These are phyloP conservation scores for Septoria linicola DNA, from an alignment of 2,329 filamentous ascomycete genomes.

Conservation along the genomic window DNA sequence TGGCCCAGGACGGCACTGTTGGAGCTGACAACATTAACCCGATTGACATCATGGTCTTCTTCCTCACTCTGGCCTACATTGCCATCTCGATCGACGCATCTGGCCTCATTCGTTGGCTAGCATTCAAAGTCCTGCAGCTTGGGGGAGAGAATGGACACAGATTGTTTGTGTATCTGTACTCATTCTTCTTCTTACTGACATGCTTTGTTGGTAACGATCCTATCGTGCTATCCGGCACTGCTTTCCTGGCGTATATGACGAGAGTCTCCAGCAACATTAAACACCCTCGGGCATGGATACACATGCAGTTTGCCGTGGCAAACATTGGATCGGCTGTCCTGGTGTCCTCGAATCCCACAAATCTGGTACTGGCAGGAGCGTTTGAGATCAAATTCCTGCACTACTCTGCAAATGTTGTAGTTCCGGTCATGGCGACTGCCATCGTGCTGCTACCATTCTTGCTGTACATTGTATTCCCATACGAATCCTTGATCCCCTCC, in stretches of 20 bases:
- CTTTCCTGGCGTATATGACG: conserved; percentile 76
- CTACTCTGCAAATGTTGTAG: conserved; percentile 76
- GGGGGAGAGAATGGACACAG: conserved; percentile 66
- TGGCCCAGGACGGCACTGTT: conserved; percentile 63
- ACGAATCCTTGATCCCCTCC: conserved; percentile 62
- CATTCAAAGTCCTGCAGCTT: conserved; percentile 67
- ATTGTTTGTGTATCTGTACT: conserved; percentile 71
- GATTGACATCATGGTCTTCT: conserved; percentile 73
- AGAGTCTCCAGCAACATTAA: conserved; percentile 70
- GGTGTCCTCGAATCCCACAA: conserved; percentile 76
- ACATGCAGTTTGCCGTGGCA: conserved; percentile 68
- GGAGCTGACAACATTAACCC: conserved; percentile 66
- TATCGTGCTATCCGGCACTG: conserved; percentile 70
- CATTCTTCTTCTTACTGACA: conserved; percentile 68
- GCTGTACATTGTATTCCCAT: conserved; percentile 66
- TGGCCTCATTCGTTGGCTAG: conserved; percentile 67
- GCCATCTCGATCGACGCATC: conserved; percentile 76
- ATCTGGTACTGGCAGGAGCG: conserved; percentile 70
- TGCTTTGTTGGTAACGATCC: conserved; percentile 73
- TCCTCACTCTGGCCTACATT: conserved; percentile 69
- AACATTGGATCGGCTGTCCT: conserved; percentile 74
- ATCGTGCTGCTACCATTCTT: conserved; percentile 68
- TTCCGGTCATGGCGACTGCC: conserved; percentile 67
- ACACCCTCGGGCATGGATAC: conserved; percentile 71
- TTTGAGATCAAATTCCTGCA: conserved; percentile 70